Evolutionary conservation across 768 basidiomycete species (phyloP).

Genomic region (Pholiota conissans): DNA sequence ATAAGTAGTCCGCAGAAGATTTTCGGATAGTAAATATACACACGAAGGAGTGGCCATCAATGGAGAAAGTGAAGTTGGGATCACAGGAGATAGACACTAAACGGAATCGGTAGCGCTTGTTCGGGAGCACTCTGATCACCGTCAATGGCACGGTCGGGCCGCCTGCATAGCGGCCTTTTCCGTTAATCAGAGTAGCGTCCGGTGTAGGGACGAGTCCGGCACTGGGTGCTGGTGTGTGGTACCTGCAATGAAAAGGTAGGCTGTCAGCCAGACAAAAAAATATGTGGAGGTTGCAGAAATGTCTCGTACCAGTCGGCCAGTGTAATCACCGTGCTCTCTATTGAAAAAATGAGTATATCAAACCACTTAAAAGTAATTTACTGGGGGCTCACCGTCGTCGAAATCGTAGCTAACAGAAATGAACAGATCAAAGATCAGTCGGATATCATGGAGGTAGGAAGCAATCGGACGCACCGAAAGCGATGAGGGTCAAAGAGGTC

Average conservation of each 20-base stretch:
- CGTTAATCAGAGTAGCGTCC: constrained; percentile 46
- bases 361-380: background rate
- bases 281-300: background rate
- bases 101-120: constrained; percentile 45
- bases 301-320: constrained; percentile 29
- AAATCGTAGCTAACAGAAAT: constrained; percentile 24
- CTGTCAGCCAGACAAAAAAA: constrained; percentile 30
- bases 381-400: constrained; percentile 37
- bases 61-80: constrained; percentile 41
- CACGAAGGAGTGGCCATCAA: constrained; percentile 42
- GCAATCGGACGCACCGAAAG: constrained; percentile 9
- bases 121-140: constrained; percentile 34
- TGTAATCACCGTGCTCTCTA: constrained; percentile 27
- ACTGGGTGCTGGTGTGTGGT: constrained; percentile 24
- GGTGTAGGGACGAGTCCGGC: constrained; percentile 28
- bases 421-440: background rate
- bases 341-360: constrained; percentile 1
- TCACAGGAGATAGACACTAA: constrained; percentile 45
- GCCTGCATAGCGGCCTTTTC: constrained; percentile 40
- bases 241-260: constrained; percentile 19
- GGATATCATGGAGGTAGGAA: background rate
- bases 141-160: constrained; percentile 34
- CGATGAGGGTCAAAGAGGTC: constrained; percentile 36
- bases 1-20: background rate
- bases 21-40: background rate